Percentiles rank a stretch among this genome's conserved stretches.
phyloP scores from a whole-genome alignment of 2,329 filamentous ascomycete species.

The Paraconiothyrium sp. region DNA sequence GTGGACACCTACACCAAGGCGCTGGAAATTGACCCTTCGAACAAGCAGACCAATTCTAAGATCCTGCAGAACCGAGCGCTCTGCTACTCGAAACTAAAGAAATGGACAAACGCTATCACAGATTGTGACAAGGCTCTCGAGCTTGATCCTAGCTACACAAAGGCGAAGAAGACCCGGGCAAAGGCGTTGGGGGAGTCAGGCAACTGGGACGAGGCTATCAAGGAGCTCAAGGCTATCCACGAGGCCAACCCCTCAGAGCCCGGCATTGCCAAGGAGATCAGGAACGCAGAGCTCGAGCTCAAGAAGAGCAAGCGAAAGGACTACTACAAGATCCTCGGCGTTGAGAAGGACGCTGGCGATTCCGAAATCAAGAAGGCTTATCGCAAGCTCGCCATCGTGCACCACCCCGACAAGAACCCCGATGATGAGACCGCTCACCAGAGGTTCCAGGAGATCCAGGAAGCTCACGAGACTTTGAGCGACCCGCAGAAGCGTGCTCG shows the following conservation, averaged over 20 bases:
- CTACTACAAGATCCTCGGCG: conserved; percentile 95
- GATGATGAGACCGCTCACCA: conserved; percentile 84
- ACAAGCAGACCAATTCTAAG: conserved; percentile 94
- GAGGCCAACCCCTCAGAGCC: conserved; percentile 86
- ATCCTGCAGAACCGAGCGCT: conserved; percentile 92
- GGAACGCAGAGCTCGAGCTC: conserved; percentile 89
- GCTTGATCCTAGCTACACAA: conserved; percentile 84
- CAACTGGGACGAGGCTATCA: conserved; percentile 90
- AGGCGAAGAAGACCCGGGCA: conserved; percentile 92
- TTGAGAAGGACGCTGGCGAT: conserved; percentile 86
- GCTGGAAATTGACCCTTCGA: conserved; percentile 83
- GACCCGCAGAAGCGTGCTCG: conserved; percentile 82
- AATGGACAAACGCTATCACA: conserved; percentile 80
- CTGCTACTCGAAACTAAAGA: conserved; percentile 83
- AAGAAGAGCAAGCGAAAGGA: conserved; percentile 99
- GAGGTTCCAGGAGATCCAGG: conserved; percentile 96
- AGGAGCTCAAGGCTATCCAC: conserved; percentile 85
- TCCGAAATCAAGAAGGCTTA: conserved; percentile 96
- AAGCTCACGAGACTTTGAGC: conserved; percentile 95
- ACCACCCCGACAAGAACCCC: conserved; percentile 98
- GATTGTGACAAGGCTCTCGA: conserved; percentile 87
- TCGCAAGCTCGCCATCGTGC: conserved; percentile 89
- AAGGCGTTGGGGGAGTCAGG: conserved; percentile 87
- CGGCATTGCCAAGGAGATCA: conserved; percentile 82
- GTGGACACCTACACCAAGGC: conserved; percentile 86